A percentile compares a stretch with the other conserved stretches of the same genome.
These are phyloP conservation scores for Penicillium fimorum DNA, from an alignment of 495 filamentous ascomycete species.

Conservation along the genomic window DNA sequence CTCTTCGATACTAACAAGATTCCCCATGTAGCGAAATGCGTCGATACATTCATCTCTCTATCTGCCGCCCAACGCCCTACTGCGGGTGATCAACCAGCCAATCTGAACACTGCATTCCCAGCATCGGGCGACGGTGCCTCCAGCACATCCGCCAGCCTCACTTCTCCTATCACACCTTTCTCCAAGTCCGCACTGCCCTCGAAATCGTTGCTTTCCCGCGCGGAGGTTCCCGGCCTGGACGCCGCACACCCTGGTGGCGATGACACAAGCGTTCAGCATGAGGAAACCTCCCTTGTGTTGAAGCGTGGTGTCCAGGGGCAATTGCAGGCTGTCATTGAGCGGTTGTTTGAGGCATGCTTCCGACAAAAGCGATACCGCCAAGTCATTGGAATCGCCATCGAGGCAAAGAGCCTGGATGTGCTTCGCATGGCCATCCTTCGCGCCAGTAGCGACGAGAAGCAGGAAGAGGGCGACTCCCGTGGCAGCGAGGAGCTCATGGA, in stretches of 20 bases:
- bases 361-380: conserved; percentile 84
- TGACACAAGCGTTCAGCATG: conserved; percentile 49
- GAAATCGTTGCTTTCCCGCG: conserved; percentile 85
- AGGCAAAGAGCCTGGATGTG: conserved; percentile 89
- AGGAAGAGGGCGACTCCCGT: conserved; percentile 55
- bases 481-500: conserved; percentile 92
- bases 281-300: conserved; percentile 54
- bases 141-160: conserved; percentile 67
- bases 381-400: conserved; percentile 97
- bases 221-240: conserved; percentile 63
- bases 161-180: conserved; percentile 89
- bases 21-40: conserved; percentile 70
- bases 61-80: conserved; percentile 66
- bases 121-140: conserved; percentile 58
- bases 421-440: conserved; percentile 82
- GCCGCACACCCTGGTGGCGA: conserved; percentile 54
- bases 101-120: conserved; percentile 72
- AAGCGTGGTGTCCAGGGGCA: conserved; percentile 62
- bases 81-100: conserved; percentile 56
- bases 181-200: conserved; percentile 87
- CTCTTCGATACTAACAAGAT: not conserved
- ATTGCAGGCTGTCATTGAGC: conserved; percentile 77
- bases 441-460: conserved; percentile 77
- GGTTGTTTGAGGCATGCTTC: conserved; percentile 89
- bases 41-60: conserved; percentile 94